These are phyloP conservation scores for Candida montana DNA, from an alignment of 805 yeast species.

Conservation along the genomic window DNA sequence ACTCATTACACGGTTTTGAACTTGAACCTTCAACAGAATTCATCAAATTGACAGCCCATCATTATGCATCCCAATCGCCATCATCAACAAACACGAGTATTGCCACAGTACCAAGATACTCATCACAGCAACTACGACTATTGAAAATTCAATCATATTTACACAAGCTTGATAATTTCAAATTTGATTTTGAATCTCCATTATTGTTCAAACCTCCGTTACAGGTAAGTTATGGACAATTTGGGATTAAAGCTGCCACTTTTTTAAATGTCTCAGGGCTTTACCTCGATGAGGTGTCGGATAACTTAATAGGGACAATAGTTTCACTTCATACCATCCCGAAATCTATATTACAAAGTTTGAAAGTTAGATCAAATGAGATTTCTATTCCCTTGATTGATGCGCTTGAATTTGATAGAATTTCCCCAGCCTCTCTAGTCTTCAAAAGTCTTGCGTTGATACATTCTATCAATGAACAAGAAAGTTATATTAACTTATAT, in stretches of 20 bases:
- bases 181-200: slow-evolving; percentile 38
- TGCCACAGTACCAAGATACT: slow-evolving; percentile 26
- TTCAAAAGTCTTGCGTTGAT: slow-evolving; percentile 55
- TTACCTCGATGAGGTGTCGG: slow-evolving; percentile 28
- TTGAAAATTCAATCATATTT: slow-evolving; percentile 49
- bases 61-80: background rate
- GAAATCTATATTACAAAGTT: slow-evolving; percentile 12
- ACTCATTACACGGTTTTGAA: slow-evolving; percentile 23
- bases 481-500: slow-evolving; percentile 46
- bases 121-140: slow-evolving; percentile 48
- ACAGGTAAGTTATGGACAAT: slow-evolving; percentile 32
- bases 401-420: slow-evolving; percentile 3
- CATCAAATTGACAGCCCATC: slow-evolving; percentile 32
- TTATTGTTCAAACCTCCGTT: slow-evolving; percentile 35
- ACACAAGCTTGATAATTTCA: slow-evolving; percentile 32
- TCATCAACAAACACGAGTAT: slow-evolving; percentile 11
- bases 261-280: slow-evolving; percentile 32
- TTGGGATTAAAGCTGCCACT: slow-evolving; percentile 34
- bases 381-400: slow-evolving; percentile 21
- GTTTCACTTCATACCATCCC: slow-evolving; percentile 27
- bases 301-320: slow-evolving; percentile 31
- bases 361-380: slow-evolving; percentile 14
- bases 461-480: slow-evolving; percentile 52
- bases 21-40: slow-evolving; percentile 26
- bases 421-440: slow-evolving; percentile 10